Conservation (phyloP, 257 asterid species). For the Nicotiana benthamiana region DNA sequence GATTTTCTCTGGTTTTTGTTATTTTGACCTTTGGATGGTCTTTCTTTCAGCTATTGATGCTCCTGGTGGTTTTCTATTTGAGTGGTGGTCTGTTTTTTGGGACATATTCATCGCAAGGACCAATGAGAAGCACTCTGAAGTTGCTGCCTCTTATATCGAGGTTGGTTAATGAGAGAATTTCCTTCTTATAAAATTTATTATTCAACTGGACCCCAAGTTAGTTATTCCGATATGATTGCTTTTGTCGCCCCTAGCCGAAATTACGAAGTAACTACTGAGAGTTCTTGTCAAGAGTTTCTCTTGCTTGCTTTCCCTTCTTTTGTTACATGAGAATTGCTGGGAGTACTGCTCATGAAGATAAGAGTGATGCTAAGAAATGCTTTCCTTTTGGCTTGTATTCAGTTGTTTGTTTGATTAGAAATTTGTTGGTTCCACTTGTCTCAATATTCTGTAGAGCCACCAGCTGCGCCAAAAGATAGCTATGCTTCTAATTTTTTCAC, state of each 20-base stretch:
- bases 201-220: neutral
- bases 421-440: neutral
- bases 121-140: conserved; percentile 97
- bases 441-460: neutral
- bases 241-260: neutral
- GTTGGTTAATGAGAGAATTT: conserved; percentile 26
- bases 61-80: conserved; percentile 97
- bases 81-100: conserved; percentile 99
- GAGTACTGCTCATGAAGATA: neutral
- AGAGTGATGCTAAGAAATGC: neutral
- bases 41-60: conserved; percentile 87
- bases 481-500: neutral
- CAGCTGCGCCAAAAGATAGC: neutral
- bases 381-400: neutral
- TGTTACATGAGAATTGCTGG: neutral
- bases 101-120: conserved; percentile 98
- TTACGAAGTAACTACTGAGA: neutral
- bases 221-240: neutral
- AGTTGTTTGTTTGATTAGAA: neutral
- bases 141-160: conserved; percentile 99
- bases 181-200: neutral
- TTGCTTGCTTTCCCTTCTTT: neutral
- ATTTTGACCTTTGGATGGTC: conserved; percentile 7
- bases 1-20: neutral
- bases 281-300: neutral